phyloP scores from a whole-genome alignment of 164 flowering plant species.

The Piper longum region DNA sequence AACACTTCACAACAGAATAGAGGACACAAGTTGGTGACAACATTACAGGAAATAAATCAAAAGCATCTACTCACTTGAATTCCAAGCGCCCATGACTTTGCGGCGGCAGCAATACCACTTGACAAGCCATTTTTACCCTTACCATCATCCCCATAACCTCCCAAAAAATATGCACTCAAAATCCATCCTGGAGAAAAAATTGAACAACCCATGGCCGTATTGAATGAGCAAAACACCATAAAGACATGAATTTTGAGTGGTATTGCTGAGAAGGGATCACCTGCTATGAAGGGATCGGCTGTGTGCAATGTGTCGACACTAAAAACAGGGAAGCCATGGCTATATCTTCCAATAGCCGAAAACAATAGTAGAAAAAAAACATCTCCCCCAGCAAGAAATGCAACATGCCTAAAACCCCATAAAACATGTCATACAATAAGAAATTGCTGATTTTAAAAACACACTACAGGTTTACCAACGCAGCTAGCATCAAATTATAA shows the following conservation, averaged over 20 bases:
- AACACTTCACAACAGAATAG: background rate
- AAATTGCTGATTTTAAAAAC: too few relatives aligned
- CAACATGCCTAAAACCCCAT: conserved; percentile 35
- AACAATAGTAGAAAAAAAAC: conserved; percentile 61
- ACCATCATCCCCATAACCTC: conserved; percentile 83
- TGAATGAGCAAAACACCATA: background rate
- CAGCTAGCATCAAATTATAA: background rate
- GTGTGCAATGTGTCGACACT: conserved; percentile 52
- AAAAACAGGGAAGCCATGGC: conserved; percentile 60
- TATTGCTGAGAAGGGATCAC: conserved; percentile 15
- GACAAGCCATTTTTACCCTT: conserved; percentile 60
- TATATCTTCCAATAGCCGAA: conserved; percentile 75
- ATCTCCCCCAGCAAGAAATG: conserved; percentile 75
- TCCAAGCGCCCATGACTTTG: conserved; percentile 83
- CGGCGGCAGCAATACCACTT: conserved; percentile 52
- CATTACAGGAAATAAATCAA: background rate
- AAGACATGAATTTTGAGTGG: background rate
- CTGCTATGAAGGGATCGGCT: conserved; percentile 86
- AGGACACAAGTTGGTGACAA: background rate
- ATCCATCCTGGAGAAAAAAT: conserved; percentile 59
- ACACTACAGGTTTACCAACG: background rate
- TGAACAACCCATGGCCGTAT: background rate
- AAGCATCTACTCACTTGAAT: conserved; percentile 49
- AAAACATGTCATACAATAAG: background rate
- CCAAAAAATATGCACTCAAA: conserved; percentile 79